Percentiles rank a stretch among this genome's conserved stretches.
These are phyloP conservation scores for Neopestalotiopsis rosae DNA, from an alignment of 2,329 filamentous ascomycete species.

Conservation along the genomic window DNA sequence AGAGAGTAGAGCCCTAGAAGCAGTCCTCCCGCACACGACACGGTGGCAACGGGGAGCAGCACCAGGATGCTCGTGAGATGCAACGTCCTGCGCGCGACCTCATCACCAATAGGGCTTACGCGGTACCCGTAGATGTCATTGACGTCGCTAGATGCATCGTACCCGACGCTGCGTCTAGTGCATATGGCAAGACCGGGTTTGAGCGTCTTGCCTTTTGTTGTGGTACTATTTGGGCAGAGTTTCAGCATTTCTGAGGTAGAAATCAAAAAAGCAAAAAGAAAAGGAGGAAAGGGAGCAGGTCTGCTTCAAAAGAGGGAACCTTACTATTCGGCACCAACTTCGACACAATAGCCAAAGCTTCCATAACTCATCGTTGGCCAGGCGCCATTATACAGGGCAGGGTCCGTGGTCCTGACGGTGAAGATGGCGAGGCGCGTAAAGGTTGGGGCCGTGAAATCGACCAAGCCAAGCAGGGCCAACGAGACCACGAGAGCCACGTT, in stretches of 20 bases:
- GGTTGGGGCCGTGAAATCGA: neutral
- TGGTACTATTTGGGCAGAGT: neutral
- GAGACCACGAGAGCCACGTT: neutral
- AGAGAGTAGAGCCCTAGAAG: neutral
- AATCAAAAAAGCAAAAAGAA: neutral
- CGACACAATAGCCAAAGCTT: conserved; percentile 2
- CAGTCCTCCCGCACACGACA: neutral
- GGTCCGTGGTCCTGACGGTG: conserved; percentile 5
- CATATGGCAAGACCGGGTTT: neutral
- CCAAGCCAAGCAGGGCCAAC: neutral
- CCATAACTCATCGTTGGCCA: neutral
- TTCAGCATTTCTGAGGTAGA: neutral
- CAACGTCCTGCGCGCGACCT: neutral
- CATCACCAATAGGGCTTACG: neutral
- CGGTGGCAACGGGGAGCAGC: neutral
- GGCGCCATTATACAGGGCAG: conserved; percentile 2
- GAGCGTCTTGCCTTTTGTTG: neutral
- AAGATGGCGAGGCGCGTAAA: neutral
- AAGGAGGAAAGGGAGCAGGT: neutral
- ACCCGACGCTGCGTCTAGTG: neutral
- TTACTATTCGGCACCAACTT: neutral
- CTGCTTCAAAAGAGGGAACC: neutral
- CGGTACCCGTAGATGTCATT: conserved; percentile 3
- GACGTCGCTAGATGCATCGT: neutral
- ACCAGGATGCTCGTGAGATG: neutral